Base-by-base conservation (phyloP, 257 asterid genomes). In the Fraxinus pennsylvanica region DNA sequence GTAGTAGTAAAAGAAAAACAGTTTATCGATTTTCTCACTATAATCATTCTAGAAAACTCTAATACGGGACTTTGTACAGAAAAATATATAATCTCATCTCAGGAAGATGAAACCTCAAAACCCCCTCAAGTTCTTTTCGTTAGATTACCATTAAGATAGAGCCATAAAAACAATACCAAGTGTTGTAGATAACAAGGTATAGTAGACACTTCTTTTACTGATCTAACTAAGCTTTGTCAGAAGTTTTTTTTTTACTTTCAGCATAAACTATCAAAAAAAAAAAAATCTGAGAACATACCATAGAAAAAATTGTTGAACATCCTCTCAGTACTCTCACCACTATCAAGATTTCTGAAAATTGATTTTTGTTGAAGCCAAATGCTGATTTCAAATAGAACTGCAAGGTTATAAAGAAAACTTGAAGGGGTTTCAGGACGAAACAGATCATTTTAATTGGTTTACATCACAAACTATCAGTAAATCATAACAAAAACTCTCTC, bases 311-410 rank as follows among this genome's bases (percentile, higher is more conserved):
- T 6, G 97, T 89, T 6, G 97, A 90, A 86, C 99, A 97, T 5
- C 89, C 73, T 80, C 97, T 97, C 69, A 94, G 97, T 5, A 89
- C 73, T 80, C 97, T 97, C 69, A 94, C 99, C 86, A 90, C 82
- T 86, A 90, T 89, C 86, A 89, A 84, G 77, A 94, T 88, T 85
- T 94, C 97, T 43, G 99, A 90, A 75, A 94, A 87, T 78, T 91
- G 97, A 43, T 94, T 94, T 73, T 94, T 92, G 84, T 90, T 76
- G 82, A 92, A 94, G 69, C 99, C 97, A 78, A 94, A 94, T 39
- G 75, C 92, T 71, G 97, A 88, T 86, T 94, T 94, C 89, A 94
- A 76, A 81, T 92, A 94, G 84, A 91, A 92, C 99, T 94, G 96
- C 85, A 87, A 65, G 73, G 33, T 68, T 15, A 82, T 22, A 25